These are phyloP conservation scores for Xylariales sp. DNA, from an alignment of 2,329 filamentous ascomycete species.

Conservation along the genomic window DNA sequence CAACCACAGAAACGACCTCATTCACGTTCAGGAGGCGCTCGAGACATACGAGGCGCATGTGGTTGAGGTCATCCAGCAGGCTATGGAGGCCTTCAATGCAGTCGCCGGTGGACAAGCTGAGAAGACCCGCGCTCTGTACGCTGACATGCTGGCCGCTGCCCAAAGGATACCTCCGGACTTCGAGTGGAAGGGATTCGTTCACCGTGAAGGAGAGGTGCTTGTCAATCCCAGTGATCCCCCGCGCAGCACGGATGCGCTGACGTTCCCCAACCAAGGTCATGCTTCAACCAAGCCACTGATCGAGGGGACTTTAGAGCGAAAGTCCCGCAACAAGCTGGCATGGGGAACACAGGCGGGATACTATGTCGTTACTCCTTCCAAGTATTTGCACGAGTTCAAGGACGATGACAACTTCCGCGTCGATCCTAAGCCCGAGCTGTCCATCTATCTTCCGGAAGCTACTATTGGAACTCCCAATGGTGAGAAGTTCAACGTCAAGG, in stretches of 20 bases:
- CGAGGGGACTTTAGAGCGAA: constrained; percentile 84
- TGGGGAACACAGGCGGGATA: constrained; percentile 76
- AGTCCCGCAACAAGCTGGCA: constrained; percentile 78
- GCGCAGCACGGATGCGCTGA: constrained; percentile 67
- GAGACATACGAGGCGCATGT: constrained; percentile 83
- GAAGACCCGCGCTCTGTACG: constrained; percentile 74
- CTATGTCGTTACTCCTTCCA: constrained; percentile 85
- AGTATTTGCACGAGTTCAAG: constrained; percentile 94
- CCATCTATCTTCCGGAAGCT: constrained; percentile 89
- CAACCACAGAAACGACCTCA: constrained; percentile 86
- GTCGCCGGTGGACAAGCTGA: constrained; percentile 77
- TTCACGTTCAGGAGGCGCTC: constrained; percentile 89
- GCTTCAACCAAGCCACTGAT: constrained; percentile 74
- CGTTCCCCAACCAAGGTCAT: constrained; percentile 89
- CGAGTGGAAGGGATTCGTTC: constrained; percentile 84
- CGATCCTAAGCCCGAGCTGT: constrained; percentile 80
- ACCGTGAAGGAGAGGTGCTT: constrained; percentile 66
- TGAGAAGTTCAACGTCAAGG: constrained; percentile 90
- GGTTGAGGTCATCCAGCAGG: constrained; percentile 75
- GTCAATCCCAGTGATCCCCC: constrained; percentile 74
- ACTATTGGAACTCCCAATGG: constrained; percentile 67
- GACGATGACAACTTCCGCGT: constrained; percentile 70
- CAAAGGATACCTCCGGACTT: constrained; percentile 80
- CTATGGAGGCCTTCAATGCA: constrained; percentile 78
- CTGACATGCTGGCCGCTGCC: constrained; percentile 72